phyloP scores from a whole-genome alignment of 768 basidiomycete genomes.

The Panus rudis region DNA sequence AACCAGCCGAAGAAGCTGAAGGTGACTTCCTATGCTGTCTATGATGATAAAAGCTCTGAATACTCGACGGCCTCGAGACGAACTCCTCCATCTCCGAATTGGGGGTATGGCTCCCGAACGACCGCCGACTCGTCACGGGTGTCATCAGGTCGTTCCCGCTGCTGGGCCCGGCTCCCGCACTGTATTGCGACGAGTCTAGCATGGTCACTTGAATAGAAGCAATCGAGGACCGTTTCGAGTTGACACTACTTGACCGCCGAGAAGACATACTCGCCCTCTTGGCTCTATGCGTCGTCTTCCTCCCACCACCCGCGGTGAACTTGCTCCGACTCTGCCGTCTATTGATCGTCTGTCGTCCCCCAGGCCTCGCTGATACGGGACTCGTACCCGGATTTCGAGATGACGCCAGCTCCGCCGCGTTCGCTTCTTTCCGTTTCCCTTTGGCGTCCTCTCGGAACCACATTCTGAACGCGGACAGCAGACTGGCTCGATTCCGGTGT shows the following conservation, averaged over 20 bases:
- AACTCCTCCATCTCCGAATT: slow-evolving; percentile 79
- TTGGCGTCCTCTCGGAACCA: slow-evolving; percentile 93
- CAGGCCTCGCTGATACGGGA: slow-evolving; percentile 17
- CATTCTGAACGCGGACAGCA: slow-evolving; percentile 78
- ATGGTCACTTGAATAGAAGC: slow-evolving; percentile 39
- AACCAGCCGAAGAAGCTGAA: slow-evolving; percentile 71
- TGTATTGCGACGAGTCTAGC: slow-evolving; percentile 49
- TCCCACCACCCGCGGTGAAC: slow-evolving; percentile 6
- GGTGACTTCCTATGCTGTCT: slow-evolving; percentile 67
- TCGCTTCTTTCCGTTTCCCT: slow-evolving; percentile 75
- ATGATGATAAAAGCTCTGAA: slow-evolving; percentile 65
- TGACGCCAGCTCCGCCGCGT: slow-evolving; percentile 14
- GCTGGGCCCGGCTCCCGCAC: too few relatives aligned
- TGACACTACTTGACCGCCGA: slow-evolving; percentile 85
- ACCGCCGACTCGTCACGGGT: slow-evolving; percentile 34
- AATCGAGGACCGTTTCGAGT: slow-evolving; percentile 67
- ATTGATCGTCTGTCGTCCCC: slow-evolving; percentile 43
- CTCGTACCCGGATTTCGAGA: slow-evolving; percentile 11
- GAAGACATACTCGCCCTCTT: slow-evolving; percentile 74
- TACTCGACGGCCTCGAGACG: slow-evolving; percentile 76
- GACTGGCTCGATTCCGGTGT: slow-evolving; percentile 64
- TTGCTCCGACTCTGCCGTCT: slow-evolving; percentile 35
- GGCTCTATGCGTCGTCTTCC: slow-evolving; percentile 40
- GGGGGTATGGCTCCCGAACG: slow-evolving; percentile 77
- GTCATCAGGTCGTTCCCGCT: slow-evolving; percentile 38